Percentiles rank a stretch among this genome's conserved stretches.
These are phyloP conservation scores for Halophytophthora polymorphica DNA, from an alignment of 352 stramenopile genomes.

Conservation along the genomic window DNA sequence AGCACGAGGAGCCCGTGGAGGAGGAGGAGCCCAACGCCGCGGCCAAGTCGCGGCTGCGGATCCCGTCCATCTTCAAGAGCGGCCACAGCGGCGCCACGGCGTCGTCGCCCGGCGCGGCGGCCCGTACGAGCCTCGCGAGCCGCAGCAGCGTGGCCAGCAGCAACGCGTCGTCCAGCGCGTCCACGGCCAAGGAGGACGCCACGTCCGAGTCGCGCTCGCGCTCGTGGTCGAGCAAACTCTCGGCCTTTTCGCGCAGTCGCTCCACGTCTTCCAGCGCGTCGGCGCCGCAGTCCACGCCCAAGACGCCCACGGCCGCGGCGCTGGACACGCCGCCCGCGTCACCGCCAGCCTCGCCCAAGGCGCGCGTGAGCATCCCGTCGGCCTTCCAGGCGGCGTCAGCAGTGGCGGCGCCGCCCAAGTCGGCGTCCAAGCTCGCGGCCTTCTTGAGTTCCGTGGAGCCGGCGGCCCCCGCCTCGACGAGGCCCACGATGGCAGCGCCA, in stretches of 20 bases:
- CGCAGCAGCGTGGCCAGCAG: slow-evolving; percentile 35
- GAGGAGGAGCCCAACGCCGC: slow-evolving; percentile 17
- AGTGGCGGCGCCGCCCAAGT: slow-evolving; percentile 19
- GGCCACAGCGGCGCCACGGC: slow-evolving; percentile 13
- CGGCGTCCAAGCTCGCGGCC: slow-evolving; percentile 49
- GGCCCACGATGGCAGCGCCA: too few species aligned
- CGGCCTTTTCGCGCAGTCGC: slow-evolving; percentile 45
- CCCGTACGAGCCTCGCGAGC: slow-evolving; percentile 1
- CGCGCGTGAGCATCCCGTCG: slow-evolving; percentile 27
- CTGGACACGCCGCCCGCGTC: slow-evolving; percentile 25
- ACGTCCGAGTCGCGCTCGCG: slow-evolving; percentile 20
- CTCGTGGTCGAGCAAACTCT: slow-evolving; percentile 64
- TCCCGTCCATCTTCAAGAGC: slow-evolving; percentile 55
- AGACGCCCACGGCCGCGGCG: slow-evolving; percentile 17
- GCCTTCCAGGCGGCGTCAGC: slow-evolving; percentile 26
- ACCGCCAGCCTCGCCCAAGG: slow-evolving; percentile 21
- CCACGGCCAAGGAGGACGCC: slow-evolving; percentile 27
- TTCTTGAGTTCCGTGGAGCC: slow-evolving; percentile 66
- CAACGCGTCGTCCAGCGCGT: slow-evolving; percentile 28
- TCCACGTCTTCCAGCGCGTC: slow-evolving; percentile 38
- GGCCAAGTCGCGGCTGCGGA: slow-evolving; percentile 40
- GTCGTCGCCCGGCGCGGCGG: neutral
- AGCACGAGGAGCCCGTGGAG: slow-evolving; percentile 24
- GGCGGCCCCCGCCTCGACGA: slow-evolving; percentile 7
- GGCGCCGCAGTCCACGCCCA: slow-evolving; percentile 14